Conservation (phyloP, 108 stramenopile genomes). For the Conticribra guillardii region DNA sequence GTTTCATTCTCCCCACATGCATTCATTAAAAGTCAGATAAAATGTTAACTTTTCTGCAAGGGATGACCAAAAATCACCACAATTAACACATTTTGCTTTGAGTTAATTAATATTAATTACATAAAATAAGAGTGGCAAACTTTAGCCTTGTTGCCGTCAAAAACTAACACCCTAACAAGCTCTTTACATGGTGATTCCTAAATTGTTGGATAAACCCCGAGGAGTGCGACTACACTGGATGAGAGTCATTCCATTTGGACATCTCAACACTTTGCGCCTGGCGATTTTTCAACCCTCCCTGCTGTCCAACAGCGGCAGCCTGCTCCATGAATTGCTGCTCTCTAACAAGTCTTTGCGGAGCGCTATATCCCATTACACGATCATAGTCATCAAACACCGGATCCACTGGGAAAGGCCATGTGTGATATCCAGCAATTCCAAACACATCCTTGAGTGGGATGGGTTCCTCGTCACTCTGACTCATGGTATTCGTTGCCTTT, state of each 20-base stretch:
- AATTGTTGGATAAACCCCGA: neutral
- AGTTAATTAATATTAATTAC: too few relatives aligned
- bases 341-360: slow-evolving; percentile 75
- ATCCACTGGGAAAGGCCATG: slow-evolving; percentile 84
- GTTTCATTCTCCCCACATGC: too few relatives aligned
- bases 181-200: neutral
- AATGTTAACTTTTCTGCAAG: too few relatives aligned
- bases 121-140: too few relatives aligned
- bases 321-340: slow-evolving; percentile 62
- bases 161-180: neutral
- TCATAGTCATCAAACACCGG: slow-evolving; percentile 91
- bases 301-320: slow-evolving; percentile 20
- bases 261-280: slow-evolving; percentile 14
- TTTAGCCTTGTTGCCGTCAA: too few relatives aligned
- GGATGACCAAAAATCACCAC: too few relatives aligned
- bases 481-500: slow-evolving; percentile 87
- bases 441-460: slow-evolving; percentile 89
- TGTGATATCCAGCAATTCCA: slow-evolving; percentile 82
- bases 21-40: too few relatives aligned
- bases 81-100: too few relatives aligned
- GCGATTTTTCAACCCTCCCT: slow-evolving; percentile 6
- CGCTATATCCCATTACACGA: slow-evolving; percentile 79
- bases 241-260: slow-evolving; percentile 3
- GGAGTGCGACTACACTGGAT: slow-evolving; percentile 6
- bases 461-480: slow-evolving; percentile 79